Evolutionary conservation across 1,284 basidiomycete species (phyloP), one percentile per base, ranked within the genome.

Genomic region (Fomes fomentarius): DNA sequence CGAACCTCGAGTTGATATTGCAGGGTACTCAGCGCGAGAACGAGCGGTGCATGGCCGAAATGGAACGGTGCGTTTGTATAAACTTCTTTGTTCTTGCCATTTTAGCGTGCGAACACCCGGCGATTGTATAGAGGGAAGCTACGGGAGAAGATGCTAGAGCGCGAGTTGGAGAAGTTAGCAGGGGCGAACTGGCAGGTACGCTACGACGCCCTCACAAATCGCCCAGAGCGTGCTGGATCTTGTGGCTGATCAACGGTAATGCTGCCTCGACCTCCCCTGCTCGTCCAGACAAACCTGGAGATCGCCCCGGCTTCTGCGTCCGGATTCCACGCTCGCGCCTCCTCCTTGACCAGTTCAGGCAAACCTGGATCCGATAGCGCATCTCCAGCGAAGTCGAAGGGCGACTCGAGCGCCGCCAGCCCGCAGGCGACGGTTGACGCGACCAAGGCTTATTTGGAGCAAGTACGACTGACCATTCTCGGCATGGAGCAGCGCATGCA

Each of bases 21-120:
- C 81, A 87, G 56, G 89, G 89, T 0, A 90, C 87, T 0, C 88
- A 90, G 59, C 72, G 87, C 47, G 89, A 91, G 71, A 91, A 91
- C 58, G 88, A 90, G 62, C 75, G 86, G 40, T 87, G 83, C 57
- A 91, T 91, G 88, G 75, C 80, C 0, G 87, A 90, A 55, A 74
- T 90, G 2, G 87, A 90, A 56, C 76, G 85, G 87, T 85, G 45
- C 51, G 76, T 59, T 10, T 38, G 37, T 11, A 9, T 21, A 37
- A 43, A 19, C n/a, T 17, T 9, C 19, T 21, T 26, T 40, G n/a
- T 19, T 10, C 19, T n/a, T 4, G 10, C 26, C 12, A 26, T 5
- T 11, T 28, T 42, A 21, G 28, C 21, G 19, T n/a, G 26, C 26
- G 8, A 21, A 25, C 45, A 4, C 12, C n/a, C 14, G 15, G 12